Percentiles rank a stretch among this genome's conserved stretches.
Evolutionary conservation across 352 stramenopile species (phyloP).

Genomic region (Globisporangium alternatum): DNA sequence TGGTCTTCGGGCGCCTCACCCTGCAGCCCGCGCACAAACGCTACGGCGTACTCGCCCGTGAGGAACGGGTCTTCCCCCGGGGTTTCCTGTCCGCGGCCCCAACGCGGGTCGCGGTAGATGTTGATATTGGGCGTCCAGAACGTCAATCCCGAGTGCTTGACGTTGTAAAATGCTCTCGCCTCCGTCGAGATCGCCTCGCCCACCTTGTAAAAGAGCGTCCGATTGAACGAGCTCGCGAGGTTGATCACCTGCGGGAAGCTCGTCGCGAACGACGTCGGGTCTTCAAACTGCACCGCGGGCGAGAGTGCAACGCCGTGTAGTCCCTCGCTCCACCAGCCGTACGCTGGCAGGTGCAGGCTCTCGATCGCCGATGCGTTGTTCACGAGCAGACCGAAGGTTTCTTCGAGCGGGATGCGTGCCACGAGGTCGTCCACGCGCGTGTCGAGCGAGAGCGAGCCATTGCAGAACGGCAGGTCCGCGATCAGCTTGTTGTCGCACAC

Average conservation of each 20-base stretch:
- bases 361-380: conserved; percentile 46
- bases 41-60: conserved; percentile 76
- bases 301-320: conserved; percentile 85
- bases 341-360: conserved; percentile 46
- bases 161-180: conserved; percentile 78
- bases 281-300: conserved; percentile 54
- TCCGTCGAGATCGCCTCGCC: conserved; percentile 82
- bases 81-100: conserved; percentile 89
- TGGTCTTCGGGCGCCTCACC: conserved; percentile 39
- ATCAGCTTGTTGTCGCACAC: conserved; percentile 51
- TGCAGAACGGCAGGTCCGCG: conserved; percentile 61
- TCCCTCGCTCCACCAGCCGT: conserved; percentile 89
- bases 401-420: conserved; percentile 49
- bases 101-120: conserved; percentile 90
- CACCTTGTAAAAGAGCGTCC: conserved; percentile 77
- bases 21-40: conserved; percentile 86
- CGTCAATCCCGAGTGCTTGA: conserved; percentile 72
- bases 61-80: conserved; percentile 90
- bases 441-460: conserved; percentile 44
- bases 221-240: conserved; percentile 83
- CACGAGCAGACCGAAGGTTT: conserved; percentile 67
- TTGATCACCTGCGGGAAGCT: conserved; percentile 87
- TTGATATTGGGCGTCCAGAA: conserved; percentile 95
- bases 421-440: conserved; percentile 70
- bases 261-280: conserved; percentile 65